Conservation (phyloP, 2,329 filamentous ascomycete species). For the Botrytis deweyae region DNA sequence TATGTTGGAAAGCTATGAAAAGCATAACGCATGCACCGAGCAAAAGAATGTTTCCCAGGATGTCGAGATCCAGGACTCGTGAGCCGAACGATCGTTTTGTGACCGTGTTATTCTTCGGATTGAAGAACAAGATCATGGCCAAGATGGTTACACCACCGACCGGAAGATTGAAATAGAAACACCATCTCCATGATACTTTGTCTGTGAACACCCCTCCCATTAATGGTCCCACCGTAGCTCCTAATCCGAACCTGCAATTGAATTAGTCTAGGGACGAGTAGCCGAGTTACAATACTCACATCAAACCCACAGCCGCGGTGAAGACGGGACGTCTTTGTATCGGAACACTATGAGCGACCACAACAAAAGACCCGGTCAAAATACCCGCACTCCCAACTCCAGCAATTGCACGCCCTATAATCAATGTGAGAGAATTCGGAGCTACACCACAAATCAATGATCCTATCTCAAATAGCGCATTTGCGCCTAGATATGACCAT, state of each 20-base stretch:
- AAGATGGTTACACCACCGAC: conserved; percentile 39
- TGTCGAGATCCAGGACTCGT: conserved; percentile 44
- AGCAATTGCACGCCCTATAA: conserved; percentile 61
- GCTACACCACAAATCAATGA: conserved; percentile 57
- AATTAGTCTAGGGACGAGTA: neutral
- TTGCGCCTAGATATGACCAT: conserved; percentile 10
- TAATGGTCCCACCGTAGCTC: conserved; percentile 55
- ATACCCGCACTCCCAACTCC: conserved; percentile 58
- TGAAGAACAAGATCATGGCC: conserved; percentile 6
- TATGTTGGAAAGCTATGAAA: conserved; percentile 49
- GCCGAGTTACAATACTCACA: conserved; percentile 40
- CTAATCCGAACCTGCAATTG: conserved; percentile 53
- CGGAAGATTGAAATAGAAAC: conserved; percentile 58
- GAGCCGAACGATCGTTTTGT: neutral
- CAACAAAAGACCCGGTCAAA: conserved; percentile 44
- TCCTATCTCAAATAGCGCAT: conserved; percentile 26
- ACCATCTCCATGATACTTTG: conserved; percentile 16
- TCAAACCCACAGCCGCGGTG: conserved; percentile 58
- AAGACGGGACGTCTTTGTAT: conserved; percentile 57
- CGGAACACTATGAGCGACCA: conserved; percentile 60
- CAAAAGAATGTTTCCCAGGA: conserved; percentile 45
- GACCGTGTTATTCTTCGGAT: neutral
- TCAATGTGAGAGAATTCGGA: conserved; percentile 59
- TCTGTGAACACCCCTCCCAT: conserved; percentile 7
- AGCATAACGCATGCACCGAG: conserved; percentile 43